These are phyloP conservation scores for Trichopus zeylanicus DNA, from an alignment of 116 monocot species.

Conservation along the genomic window DNA sequence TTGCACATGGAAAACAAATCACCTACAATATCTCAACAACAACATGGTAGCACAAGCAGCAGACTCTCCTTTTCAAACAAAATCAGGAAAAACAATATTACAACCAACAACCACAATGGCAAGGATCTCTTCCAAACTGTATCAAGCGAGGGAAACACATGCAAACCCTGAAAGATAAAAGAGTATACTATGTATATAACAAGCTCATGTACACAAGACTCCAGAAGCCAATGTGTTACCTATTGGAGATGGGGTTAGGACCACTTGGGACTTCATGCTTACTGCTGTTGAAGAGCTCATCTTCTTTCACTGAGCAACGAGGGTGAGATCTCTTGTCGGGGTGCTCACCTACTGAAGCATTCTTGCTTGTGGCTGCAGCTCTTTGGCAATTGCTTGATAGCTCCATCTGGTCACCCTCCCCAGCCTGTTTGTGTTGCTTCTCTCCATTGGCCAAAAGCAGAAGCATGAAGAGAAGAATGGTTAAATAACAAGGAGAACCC, in stretches of 20 bases:
- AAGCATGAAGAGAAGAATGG: neutral
- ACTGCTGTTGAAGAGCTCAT: slow-evolving; percentile 4
- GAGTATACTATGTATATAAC: too few relatives aligned
- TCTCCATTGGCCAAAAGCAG: neutral
- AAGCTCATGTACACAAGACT: neutral
- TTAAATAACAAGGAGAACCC: neutral
- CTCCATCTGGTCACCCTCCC: neutral
- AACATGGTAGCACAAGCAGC: neutral
- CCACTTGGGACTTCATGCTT: slow-evolving; percentile 7
- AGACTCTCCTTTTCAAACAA: too few relatives aligned
- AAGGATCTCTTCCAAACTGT: neutral
- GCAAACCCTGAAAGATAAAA: too few relatives aligned
- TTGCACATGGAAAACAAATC: neutral
- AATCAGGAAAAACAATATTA: neutral
- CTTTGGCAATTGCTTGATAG: neutral
- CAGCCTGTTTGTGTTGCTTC: neutral
- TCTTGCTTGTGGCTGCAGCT: neutral
- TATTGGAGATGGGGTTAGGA: slow-evolving; percentile 6
- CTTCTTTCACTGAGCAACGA: neutral
- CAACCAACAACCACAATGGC: neutral
- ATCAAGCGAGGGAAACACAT: neutral
- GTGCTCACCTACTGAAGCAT: neutral
- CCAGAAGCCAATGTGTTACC: neutral
- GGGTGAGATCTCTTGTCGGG: neutral
- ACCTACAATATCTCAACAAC: neutral